Conservation (phyloP, 1,139 yeast genomes). For the Pichia sp. region DNA sequence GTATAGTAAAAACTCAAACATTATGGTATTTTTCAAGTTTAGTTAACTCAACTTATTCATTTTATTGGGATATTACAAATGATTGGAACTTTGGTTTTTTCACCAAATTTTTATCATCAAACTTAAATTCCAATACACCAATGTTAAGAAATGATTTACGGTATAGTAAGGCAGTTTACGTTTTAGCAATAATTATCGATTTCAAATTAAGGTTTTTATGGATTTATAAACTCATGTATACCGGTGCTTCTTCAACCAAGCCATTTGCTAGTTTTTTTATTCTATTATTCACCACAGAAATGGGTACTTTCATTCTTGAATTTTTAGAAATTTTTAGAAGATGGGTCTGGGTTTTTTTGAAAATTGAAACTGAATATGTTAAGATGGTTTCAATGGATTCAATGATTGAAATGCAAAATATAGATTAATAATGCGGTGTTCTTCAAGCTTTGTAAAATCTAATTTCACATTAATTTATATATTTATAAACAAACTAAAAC, state of each 20-base stretch:
- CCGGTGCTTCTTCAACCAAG: constrained; percentile 10
- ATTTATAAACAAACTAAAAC: background rate
- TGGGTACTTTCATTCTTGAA: constrained; percentile 61
- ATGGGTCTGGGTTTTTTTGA: constrained; percentile 83
- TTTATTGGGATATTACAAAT: constrained; percentile 79
- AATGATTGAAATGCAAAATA: constrained; percentile 21
- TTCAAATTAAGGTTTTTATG: constrained; percentile 66
- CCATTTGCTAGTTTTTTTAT: constrained; percentile 13
- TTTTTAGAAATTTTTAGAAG: constrained; percentile 71
- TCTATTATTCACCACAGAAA: constrained; percentile 44
- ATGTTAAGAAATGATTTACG: constrained; percentile 25
- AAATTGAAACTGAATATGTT: constrained; percentile 71
- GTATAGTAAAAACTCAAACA: constrained; percentile 13
- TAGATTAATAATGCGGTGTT: constrained; percentile 1
- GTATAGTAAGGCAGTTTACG: constrained; percentile 39
- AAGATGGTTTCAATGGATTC: constrained; percentile 26
- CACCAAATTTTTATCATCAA: constrained; percentile 27
- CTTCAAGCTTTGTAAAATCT: background rate
- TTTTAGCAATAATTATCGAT: constrained; percentile 51
- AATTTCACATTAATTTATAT: background rate
- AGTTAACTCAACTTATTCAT: constrained; percentile 68
- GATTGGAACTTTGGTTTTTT: constrained; percentile 81
- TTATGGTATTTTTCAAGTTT: constrained; percentile 50
- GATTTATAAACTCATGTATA: constrained; percentile 43
- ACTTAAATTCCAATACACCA: constrained; percentile 16